Percentiles rank a stretch among this genome's conserved stretches.
Evolutionary conservation across 2,329 filamentous ascomycete species (phyloP).

Genomic region (Phaeophleospora eucalypticola): DNA sequence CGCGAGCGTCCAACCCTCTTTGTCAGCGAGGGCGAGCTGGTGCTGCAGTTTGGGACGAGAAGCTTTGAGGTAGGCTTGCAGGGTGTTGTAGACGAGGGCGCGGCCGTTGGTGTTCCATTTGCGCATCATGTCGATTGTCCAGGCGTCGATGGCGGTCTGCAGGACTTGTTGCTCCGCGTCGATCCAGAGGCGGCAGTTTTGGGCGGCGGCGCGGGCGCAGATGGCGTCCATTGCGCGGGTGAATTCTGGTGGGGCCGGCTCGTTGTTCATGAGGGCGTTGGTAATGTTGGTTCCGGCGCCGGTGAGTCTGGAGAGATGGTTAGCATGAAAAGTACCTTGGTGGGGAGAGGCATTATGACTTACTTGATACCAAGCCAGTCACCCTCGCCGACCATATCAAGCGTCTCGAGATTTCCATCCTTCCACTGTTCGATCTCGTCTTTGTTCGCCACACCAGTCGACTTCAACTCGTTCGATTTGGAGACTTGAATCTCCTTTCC

Average conservation of each 20-base stretch:
- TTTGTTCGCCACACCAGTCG: conserved; percentile 7
- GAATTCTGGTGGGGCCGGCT: conserved; percentile 40
- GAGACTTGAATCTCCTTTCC: conserved; percentile 46
- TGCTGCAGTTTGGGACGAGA: conserved; percentile 43
- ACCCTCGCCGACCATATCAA: conserved; percentile 50
- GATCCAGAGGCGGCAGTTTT: conserved; percentile 46
- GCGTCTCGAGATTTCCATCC: conserved; percentile 50
- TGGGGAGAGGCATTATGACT: too few relatives aligned
- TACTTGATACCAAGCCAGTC: conserved; percentile 53
- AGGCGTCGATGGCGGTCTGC: conserved; percentile 50
- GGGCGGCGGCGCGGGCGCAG: conserved; percentile 40
- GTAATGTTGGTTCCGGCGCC: conserved; percentile 46
- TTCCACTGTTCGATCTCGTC: conserved; percentile 46
- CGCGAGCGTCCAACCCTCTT: conserved; percentile 48
- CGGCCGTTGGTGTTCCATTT: conserved; percentile 46
- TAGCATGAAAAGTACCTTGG: conserved; percentile 2
- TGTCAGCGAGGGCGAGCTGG: conserved; percentile 44
- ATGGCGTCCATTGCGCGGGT: conserved; percentile 42
- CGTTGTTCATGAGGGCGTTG: conserved; percentile 38
- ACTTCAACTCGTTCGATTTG: conserved; percentile 3
- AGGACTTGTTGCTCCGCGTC: conserved; percentile 54
- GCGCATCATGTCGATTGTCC: conserved; percentile 52
- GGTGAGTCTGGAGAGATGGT: conserved; percentile 38
- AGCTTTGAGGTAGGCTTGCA: conserved; percentile 52
- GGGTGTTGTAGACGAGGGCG: conserved; percentile 47